phyloP scores from a whole-genome alignment of 2,329 filamentous ascomycete species.

The Alternaria rosae region DNA sequence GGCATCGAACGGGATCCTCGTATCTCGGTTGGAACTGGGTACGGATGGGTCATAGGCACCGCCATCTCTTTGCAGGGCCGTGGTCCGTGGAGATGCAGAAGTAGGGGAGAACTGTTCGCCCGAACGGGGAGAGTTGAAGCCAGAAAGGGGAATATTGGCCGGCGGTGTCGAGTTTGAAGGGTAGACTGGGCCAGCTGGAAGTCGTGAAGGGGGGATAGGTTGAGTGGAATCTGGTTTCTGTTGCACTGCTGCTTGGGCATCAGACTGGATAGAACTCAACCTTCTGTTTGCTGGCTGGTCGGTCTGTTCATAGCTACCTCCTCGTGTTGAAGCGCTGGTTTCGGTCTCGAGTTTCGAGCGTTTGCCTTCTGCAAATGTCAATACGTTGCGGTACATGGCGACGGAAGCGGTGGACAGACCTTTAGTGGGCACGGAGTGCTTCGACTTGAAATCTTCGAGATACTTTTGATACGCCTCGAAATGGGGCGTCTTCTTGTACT shows the following conservation, averaged over 20 bases:
- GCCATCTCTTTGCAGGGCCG: conserved; percentile 34
- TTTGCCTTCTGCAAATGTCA: conserved; percentile 51
- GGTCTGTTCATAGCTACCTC: conserved; percentile 40
- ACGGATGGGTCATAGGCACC: conserved; percentile 30
- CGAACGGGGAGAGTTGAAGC: conserved; percentile 44
- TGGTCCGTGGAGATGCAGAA: conserved; percentile 45
- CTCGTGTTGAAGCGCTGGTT: conserved; percentile 39
- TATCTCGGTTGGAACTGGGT: conserved; percentile 29
- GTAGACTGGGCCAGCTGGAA: conserved; percentile 35
- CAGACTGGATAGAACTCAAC: conserved; percentile 38
- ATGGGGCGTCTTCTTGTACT: conserved; percentile 79
- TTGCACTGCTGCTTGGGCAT: conserved; percentile 21
- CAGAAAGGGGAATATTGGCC: conserved; percentile 37
- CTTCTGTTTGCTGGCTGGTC: conserved; percentile 37
- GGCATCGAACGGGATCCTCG: conserved; percentile 28
- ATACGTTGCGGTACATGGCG: conserved; percentile 9
- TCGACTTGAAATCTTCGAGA: conserved; percentile 78
- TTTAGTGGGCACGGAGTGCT: conserved; percentile 59
- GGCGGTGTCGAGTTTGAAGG: conserved; percentile 47
- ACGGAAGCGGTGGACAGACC: conserved; percentile 31
- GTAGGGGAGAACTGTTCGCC: conserved; percentile 45
- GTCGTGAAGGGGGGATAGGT: conserved; percentile 31
- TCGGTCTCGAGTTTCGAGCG: conserved; percentile 54
- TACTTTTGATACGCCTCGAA: conserved; percentile 76
- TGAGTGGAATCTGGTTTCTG: conserved; percentile 40